Evolutionary conservation across 345 rosid genomes (phyloP).

Genomic region (Clausena lansium): DNA sequence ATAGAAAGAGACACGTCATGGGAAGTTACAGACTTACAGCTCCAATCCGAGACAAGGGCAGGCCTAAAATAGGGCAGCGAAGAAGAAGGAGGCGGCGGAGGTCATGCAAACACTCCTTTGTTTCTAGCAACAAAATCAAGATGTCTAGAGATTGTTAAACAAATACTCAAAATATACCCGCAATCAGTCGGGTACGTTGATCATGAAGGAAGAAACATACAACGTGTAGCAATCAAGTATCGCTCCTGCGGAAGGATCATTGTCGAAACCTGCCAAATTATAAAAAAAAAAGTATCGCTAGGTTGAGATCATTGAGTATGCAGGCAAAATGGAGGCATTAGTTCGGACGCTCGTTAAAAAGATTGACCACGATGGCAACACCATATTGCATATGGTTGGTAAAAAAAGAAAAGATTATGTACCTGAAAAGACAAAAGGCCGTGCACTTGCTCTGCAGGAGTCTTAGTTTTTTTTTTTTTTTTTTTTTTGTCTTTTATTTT

Average conservation of each 20-base stretch:
- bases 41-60: background rate
- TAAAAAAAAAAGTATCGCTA: too few relatives aligned
- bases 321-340: conserved; percentile 6
- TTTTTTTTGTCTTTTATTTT: too few relatives aligned
- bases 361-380: conserved; percentile 15
- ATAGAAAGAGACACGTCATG: conserved; percentile 26
- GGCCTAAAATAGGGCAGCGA: conserved; percentile 1
- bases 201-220: conserved; percentile 11
- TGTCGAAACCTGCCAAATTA: too few relatives aligned
- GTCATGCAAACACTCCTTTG: background rate
- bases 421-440: too few relatives aligned
- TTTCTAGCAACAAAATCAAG: conserved; percentile 6
- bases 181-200: conserved; percentile 5
- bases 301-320: too few relatives aligned
- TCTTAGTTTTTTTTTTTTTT: too few relatives aligned
- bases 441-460: too few relatives aligned
- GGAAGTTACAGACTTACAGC: background rate
- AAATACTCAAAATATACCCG: conserved; percentile 11
- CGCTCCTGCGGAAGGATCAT: too few relatives aligned
- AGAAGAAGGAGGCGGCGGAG: background rate
- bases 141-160: conserved; percentile 8
- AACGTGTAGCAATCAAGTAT: conserved; percentile 21
- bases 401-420: background rate
- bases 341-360: background rate
- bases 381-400: conserved; percentile 23